Base-by-base conservation (phyloP, 75 land plant genomes). In the Picea glauca region DNA sequence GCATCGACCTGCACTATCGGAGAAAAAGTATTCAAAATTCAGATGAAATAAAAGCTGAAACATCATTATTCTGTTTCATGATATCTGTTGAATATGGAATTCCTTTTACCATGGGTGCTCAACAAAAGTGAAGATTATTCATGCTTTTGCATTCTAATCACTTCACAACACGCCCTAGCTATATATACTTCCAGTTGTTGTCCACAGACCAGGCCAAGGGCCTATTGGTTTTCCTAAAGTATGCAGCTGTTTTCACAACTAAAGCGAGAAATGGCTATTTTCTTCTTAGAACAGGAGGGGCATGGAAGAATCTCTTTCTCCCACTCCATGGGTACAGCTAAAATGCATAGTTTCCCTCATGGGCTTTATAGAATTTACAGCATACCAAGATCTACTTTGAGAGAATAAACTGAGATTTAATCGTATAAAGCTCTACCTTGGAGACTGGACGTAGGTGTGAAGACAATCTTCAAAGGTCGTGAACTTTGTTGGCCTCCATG, bases 261-360 rank as follows among this genome's bases (percentile, higher is more conserved):
- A 70, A 70, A 43, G 56, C 74, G 43, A 68, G 30, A 66, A 38
- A 46, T 43, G 43, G n/a, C 54, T 70, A 70, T 40, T 68, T 12
- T 5, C 23, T 70, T 43, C 17, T 18, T 38, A 14, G n/a, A 35
- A 20, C 23, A 9, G 1, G 56, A 50, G 56, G 18, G 14, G 12
- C 35, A 33, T 15, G 3, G 20, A 66, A 70, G 74, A 70, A 70
- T 70, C 74, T 70, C 74, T 70, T 43, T 43, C 54, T 20, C 26
- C 54, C 26, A 70, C 40, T 43, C 74, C 54, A 70, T n/a, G 23
- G 54, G 43, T 70, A 46, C 74, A 35, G 74, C n/a, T 14, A 70
- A 70, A 70, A 70, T 17, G 74, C 50, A 70, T 66, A 13, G n/a
- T 68, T 68, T 18, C 46, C 73, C 68, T 66, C 23, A 70, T 20